These are phyloP conservation scores for Hanseniaspora guilliermondii DNA, from an alignment of 805 yeast genomes.

Conservation along the genomic window DNA sequence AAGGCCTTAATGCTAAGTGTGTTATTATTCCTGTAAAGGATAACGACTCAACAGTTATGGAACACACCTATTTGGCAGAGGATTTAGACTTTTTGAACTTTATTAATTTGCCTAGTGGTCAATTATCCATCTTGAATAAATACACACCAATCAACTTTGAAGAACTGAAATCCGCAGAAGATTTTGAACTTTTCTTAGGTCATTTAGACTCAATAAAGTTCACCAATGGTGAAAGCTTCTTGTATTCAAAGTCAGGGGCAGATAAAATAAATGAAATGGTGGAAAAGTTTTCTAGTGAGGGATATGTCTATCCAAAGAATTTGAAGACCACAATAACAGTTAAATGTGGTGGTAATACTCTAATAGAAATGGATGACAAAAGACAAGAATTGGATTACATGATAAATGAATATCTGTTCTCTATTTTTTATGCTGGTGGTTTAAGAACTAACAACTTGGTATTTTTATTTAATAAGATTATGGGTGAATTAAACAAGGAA, in stretches of 20 bases:
- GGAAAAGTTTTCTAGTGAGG: not conserved
- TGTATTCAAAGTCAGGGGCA: slow-evolving; percentile 20
- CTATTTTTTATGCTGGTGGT: slow-evolving; percentile 8
- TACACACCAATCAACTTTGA: slow-evolving; percentile 18
- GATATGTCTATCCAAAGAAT: slow-evolving; percentile 13
- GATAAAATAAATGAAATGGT: slow-evolving; percentile 12
- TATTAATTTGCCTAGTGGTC: slow-evolving; percentile 22
- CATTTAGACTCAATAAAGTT: slow-evolving; percentile 24
- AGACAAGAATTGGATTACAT: slow-evolving; percentile 21
- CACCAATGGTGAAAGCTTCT: slow-evolving; percentile 25
- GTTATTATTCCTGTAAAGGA: slow-evolving; percentile 10
- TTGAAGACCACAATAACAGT: slow-evolving; percentile 23
- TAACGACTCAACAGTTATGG: slow-evolving; percentile 15
- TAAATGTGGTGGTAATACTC: slow-evolving; percentile 24
- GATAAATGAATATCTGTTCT: slow-evolving; percentile 20
- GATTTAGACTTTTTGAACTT: slow-evolving; percentile 21
- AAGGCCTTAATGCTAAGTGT: slow-evolving; percentile 16
- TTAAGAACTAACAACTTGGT: not conserved
- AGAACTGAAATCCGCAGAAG: slow-evolving; percentile 19
- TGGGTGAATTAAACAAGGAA: not conserved
- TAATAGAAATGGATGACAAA: slow-evolving; percentile 25
- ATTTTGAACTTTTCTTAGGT: slow-evolving; percentile 24
- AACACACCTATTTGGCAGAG: slow-evolving; percentile 20
- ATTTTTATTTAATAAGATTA: not conserved
- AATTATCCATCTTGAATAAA: slow-evolving; percentile 22